Percentiles rank a stretch among this genome's conserved stretches.
phyloP scores from a whole-genome alignment of 2,329 filamentous ascomycete species.

The Fusarium falciforme region DNA sequence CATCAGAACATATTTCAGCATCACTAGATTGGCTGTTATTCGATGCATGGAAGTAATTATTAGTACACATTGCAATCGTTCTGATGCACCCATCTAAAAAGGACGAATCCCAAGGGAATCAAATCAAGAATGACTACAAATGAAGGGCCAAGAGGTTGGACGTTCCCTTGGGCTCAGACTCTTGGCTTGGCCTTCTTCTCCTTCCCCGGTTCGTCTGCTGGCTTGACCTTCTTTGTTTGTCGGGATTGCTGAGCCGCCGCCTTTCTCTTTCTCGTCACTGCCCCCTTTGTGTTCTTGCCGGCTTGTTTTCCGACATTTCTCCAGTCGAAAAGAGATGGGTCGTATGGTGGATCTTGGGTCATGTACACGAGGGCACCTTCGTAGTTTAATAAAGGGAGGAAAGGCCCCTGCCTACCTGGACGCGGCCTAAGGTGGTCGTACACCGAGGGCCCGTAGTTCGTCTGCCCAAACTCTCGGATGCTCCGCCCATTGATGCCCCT shows the following conservation, averaged over 20 bases:
- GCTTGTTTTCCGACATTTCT: background rate
- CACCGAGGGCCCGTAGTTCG: background rate
- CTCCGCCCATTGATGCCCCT: background rate
- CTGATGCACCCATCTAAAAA: too few species aligned
- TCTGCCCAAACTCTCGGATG: background rate
- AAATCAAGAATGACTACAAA: too few species aligned
- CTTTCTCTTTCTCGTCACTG: background rate
- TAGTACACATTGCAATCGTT: too few species aligned
- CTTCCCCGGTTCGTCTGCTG: background rate
- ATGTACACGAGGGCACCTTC: accelerated
- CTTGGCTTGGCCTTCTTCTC: background rate
- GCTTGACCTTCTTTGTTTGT: background rate
- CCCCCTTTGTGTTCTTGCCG: background rate
- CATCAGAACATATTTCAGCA: too few species aligned
- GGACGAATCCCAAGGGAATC: too few species aligned
- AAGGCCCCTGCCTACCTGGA: background rate
- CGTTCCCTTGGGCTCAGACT: too few species aligned
- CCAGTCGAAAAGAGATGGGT: slow-evolving; percentile 22
- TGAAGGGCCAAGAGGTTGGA: too few species aligned
- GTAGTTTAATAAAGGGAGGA: slow-evolving; percentile 1
- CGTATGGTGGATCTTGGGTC: background rate
- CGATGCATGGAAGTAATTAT: too few species aligned
- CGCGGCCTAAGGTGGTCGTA: background rate
- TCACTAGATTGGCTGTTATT: too few species aligned
- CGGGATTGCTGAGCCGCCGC: background rate